Evolutionary conservation across 164 flowering plant species (phyloP), one percentile per base, ranked within the genome.

Genomic region (Santalum album): DNA sequence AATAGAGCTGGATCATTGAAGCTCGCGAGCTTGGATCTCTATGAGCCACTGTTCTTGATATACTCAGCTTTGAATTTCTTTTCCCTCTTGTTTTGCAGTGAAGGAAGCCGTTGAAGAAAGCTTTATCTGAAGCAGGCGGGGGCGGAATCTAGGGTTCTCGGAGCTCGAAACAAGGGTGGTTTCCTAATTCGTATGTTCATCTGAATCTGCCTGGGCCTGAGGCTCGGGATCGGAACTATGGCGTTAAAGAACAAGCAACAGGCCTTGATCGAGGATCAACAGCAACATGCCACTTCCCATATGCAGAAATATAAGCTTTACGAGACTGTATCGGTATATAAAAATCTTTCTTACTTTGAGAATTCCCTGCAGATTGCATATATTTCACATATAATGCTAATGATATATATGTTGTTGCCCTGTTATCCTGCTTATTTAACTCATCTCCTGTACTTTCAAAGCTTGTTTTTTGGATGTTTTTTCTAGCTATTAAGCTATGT

Each of bases 301-400:
- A 45, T 92, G 75, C 86, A 87, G 70, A 92, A 92, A 53, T 92
- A 86, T 73, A 75, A 67, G 57, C 90, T 92, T 34, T 89, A 84
- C 47, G 98, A 89, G 65, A 92, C 98, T 73, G 83, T 77, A 60
- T 78, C 96, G 88, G 98, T 91, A 78, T 57, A 48, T 26, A 23
- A n/a, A n/a, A 12, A 12, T 29, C 29, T 39, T 26, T 57, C 12
- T 14, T 52, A 21, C 51, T 55, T 11, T n/a, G n/a, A n/a, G n/a
- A n/a, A n/a, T n/a, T n/a, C n/a, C 7, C 35, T 29, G 34, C 9
- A 3, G 9, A 3, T 29, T 29, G n/a, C n/a, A n/a, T n/a, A n/a
- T n/a, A n/a, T n/a, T n/a, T n/a, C n/a, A n/a, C n/a, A n/a, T n/a
- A n/a, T n/a, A n/a, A n/a, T n/a, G n/a, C n/a, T n/a, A n/a, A n/a